These are phyloP conservation scores for Hymenoscyphus fructigenus DNA, from an alignment of 2,329 filamentous ascomycete genomes.

Conservation along the genomic window DNA sequence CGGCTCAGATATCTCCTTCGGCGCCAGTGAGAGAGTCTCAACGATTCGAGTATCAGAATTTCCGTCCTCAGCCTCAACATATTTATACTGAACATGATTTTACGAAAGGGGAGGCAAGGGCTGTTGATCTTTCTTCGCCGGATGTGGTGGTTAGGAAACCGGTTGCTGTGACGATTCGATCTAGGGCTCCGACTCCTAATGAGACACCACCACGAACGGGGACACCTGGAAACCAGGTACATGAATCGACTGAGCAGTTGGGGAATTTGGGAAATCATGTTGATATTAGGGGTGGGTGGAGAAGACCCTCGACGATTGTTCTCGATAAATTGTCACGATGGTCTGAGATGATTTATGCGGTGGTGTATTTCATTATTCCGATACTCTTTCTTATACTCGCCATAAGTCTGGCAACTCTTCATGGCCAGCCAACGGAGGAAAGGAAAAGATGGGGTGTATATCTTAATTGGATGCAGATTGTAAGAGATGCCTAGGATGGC, in stretches of 20 bases:
- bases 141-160: conserved; percentile 5
- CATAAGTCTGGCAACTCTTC: conserved; percentile 9
- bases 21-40: neutral
- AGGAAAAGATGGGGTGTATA: conserved; percentile 11
- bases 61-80: neutral
- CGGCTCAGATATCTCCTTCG: neutral
- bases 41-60: neutral
- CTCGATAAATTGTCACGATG: conserved; percentile 2
- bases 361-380: conserved; percentile 9
- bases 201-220: neutral
- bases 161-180: conserved; percentile 5
- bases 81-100: conserved; percentile 2
- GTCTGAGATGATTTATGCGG: conserved; percentile 4
- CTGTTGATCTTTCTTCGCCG: neutral
- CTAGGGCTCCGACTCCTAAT: neutral
- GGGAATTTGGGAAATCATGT: conserved; percentile 8
- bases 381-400: conserved; percentile 11
- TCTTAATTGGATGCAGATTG: conserved; percentile 14
- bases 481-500: neutral
- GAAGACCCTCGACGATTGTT: neutral
- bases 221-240: neutral
- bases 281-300: conserved; percentile 7
- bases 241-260: neutral
- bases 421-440: conserved; percentile 12
- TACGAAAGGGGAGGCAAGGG: neutral